Base-by-base conservation (phyloP, 1,284 basidiomycete genomes). In the Cryptococcus maquisensis region DNA sequence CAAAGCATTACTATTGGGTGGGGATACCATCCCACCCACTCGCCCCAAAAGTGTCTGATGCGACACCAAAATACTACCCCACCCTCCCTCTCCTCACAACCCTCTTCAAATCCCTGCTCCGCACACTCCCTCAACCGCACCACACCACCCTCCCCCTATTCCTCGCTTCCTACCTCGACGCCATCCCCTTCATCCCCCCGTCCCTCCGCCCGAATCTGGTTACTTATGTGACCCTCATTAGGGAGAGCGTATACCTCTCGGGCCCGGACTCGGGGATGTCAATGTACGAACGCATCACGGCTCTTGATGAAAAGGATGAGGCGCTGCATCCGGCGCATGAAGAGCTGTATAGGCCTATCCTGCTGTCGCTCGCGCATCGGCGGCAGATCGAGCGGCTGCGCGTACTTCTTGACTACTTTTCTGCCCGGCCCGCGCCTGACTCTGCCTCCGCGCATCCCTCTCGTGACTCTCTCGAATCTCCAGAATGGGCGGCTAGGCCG, bases 201-300 rank as follows among this genome's bases (percentile, higher is more conserved):
- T 44, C 52, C 21, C 55, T 69, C 2, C 55, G 50, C 36, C 68
- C 70, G 0, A 64, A 52, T 15, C 18, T 49, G 10, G 51, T 47
- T 13, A 69, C 68, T 1, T 63, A 70, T 48, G 49, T 54, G 13
- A 56, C 55, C 10, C 60, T 70, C 39, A 51, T 66, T 13, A 65
- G 69, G 18, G 48, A 54, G 18, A 49, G 66, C 7, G 59, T 57
- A 0, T 49, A 63, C 51, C 52, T 49, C 16, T 24, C 43, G 2
- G 63, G 65, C 2, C 53, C 64, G 28, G 28, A 32, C 10, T 6
- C 28, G 28, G 28, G 28, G 7, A 32, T 32, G 28, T 1, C 28
- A 32, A 10, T 32, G 28, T 32, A 32, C 28, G 28, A 32, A 32
- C 28, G 28, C 4, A 32, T 42, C 16, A 52, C 51, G 13, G 66